A percentile compares a stretch with the other conserved stretches of the same genome.
Evolutionary conservation across 768 basidiomycete species (phyloP).

Genomic region (Arthromyces matolae): DNA sequence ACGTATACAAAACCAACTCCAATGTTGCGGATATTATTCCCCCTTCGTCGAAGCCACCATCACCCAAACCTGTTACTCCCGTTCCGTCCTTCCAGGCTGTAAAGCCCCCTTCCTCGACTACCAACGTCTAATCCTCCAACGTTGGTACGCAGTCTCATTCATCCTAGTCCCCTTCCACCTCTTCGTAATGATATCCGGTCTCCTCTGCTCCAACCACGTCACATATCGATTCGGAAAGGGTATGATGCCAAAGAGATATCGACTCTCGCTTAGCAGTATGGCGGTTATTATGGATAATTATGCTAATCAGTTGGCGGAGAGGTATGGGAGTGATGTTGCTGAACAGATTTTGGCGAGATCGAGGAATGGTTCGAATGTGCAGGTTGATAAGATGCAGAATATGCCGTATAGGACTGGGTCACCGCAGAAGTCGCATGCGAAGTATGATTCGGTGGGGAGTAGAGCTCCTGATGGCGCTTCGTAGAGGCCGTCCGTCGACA

Average conservation of each 20-base stretch:
- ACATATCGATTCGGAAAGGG: conserved; percentile 88
- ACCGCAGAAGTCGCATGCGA: conserved; percentile 12
- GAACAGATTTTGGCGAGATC: conserved; percentile 51
- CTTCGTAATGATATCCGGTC: conserved; percentile 53
- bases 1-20: conserved; percentile 66
- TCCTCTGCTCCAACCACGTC: conserved; percentile 78
- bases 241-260: conserved; percentile 82
- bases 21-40: conserved; percentile 77
- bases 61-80: conserved; percentile 68
- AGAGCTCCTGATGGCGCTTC: conserved; percentile 13
- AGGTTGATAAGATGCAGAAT: conserved; percentile 22
- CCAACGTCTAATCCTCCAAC: conserved; percentile 47
- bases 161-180: conserved; percentile 66
- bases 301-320: conserved; percentile 66
- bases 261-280: conserved; percentile 67
- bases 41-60: conserved; percentile 80
- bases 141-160: conserved; percentile 68
- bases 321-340: conserved; percentile 60
- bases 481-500: background rate
- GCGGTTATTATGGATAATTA: conserved; percentile 83
- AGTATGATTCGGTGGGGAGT: conserved; percentile 21
- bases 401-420: conserved; percentile 19
- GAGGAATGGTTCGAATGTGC: conserved; percentile 41
- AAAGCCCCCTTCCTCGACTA: conserved; percentile 59
- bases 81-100: conserved; percentile 70